Evolutionary conservation across 306 rosid species (phyloP), one percentile per base, ranked within the genome.

Genomic region (Canavalia ensiformis): DNA sequence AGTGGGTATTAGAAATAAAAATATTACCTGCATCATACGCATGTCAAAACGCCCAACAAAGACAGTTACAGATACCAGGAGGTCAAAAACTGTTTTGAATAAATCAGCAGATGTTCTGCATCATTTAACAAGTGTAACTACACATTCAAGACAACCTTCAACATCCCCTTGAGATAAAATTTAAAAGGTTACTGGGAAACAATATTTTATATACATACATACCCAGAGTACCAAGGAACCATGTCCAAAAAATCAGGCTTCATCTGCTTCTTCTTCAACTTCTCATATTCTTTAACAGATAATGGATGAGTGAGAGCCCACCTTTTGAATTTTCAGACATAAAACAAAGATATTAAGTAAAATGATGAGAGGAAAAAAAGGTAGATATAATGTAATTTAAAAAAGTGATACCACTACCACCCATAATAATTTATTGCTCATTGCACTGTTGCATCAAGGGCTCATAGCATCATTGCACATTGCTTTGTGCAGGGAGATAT

Each of bases 141-240:
- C 68, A 42, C 70, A 58, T 6, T 84, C 76, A 73, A 58, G 45
- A 65, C 50, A 45, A 86, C 33, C 79, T 80, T 80, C 63, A 75
- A 42, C 45, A 64, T 7, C 45, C 56, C 71, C 44, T 12, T 72
- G 72, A 85, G 11, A 62, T 57, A 12, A 31, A 74, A 44, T 11
- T 49, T 5, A 28, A 75, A 28, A 66, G 65, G 56, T 56, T 57
- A 56, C 52, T 34, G 25, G 67, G 55, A 63, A 64, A 33, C 12
- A 37, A 30, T 49, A 67, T 49, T 56, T 54, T 63, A 30, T 73
- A 70, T 44, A 63, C 57, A 75, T 91, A 92, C 98, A 77, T 91
- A 92, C 98, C 99, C 98, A 25, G 99, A 95, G 90, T 93, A 95
- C 98, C 99, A 95, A 80, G 98, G 99, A 89, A 95, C 99, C 98